phyloP scores from a whole-genome alignment of 164 flowering plant genomes.

The Tinospora cordifolia region DNA sequence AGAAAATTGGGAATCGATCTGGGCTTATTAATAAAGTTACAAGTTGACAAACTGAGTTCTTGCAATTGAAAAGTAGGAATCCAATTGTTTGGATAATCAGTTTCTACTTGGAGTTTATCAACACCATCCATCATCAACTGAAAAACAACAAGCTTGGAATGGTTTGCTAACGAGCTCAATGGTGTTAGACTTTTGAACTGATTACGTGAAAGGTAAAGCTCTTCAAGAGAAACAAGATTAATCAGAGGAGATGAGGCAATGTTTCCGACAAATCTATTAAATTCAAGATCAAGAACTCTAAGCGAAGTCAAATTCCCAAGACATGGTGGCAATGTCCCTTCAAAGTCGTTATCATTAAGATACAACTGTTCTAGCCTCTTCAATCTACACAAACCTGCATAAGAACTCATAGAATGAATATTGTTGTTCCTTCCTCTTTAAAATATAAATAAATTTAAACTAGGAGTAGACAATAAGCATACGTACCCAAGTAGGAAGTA shows the following conservation, averaged over 20 bases:
- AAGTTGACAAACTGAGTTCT: neutral
- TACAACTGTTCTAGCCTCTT: conserved; percentile 15
- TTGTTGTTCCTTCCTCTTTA: no score
- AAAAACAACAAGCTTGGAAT: no score
- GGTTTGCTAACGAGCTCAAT: no score
- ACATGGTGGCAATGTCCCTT: conserved; percentile 15
- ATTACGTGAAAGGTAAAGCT: neutral
- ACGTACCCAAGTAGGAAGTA: neutral
- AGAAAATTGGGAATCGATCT: neutral
- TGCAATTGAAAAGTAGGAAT: no score
- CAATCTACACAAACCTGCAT: conserved; percentile 12
- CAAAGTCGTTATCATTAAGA: neutral
- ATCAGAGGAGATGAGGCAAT: conserved; percentile 8
- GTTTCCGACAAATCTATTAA: neutral
- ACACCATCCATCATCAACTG: neutral
- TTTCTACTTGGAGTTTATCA: no score
- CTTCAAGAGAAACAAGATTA: neutral
- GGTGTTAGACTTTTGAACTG: neutral
- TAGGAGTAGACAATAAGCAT: no score
- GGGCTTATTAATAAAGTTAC: neutral
- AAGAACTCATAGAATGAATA: no score
- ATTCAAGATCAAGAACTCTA: conserved; percentile 11
- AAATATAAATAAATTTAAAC: no score
- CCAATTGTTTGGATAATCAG: no score
- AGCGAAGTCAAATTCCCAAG: conserved; percentile 17